A percentile compares a stretch with the other conserved stretches of the same genome.
Conservation (phyloP, 148 eudicot species). For the Chenopodium album region DNA sequence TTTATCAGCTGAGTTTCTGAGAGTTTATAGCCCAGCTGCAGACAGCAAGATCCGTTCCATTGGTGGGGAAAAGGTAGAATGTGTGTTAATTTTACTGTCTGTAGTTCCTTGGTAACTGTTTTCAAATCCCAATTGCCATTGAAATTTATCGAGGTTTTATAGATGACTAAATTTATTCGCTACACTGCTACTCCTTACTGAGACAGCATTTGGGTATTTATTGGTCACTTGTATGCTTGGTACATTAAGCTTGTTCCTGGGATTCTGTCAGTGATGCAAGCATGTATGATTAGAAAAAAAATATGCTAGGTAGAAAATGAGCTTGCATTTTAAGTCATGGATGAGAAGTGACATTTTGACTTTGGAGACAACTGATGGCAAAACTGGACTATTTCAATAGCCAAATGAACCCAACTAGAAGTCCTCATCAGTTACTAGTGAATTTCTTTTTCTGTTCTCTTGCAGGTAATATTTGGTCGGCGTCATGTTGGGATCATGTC, state of each 20-base stretch:
- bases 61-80: slow-evolving; percentile 83
- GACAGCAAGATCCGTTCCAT: slow-evolving; percentile 83
- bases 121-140: background rate
- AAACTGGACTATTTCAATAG: background rate
- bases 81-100: background rate
- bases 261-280: background rate
- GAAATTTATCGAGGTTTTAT: background rate
- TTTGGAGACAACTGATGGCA: background rate
- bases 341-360: background rate
- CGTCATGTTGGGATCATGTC: slow-evolving; percentile 94
- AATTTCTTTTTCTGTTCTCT: slow-evolving; percentile 4
- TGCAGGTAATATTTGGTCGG: slow-evolving; percentile 84
- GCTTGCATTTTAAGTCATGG: background rate
- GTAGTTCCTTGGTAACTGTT: background rate
- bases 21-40: slow-evolving; percentile 90
- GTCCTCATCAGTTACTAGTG: background rate
- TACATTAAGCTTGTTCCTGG: background rate
- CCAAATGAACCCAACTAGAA: background rate
- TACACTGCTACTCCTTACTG: background rate
- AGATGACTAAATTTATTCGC: background rate
- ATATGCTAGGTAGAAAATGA: too few relatives aligned
- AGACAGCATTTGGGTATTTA: background rate
- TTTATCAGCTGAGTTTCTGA: slow-evolving; percentile 73
- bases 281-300: too few relatives aligned
- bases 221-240: background rate